A percentile compares a stretch with the other conserved stretches of the same genome.
phyloP scores from a whole-genome alignment of 306 rosid genomes.

The Cucurbita ficifolia region DNA sequence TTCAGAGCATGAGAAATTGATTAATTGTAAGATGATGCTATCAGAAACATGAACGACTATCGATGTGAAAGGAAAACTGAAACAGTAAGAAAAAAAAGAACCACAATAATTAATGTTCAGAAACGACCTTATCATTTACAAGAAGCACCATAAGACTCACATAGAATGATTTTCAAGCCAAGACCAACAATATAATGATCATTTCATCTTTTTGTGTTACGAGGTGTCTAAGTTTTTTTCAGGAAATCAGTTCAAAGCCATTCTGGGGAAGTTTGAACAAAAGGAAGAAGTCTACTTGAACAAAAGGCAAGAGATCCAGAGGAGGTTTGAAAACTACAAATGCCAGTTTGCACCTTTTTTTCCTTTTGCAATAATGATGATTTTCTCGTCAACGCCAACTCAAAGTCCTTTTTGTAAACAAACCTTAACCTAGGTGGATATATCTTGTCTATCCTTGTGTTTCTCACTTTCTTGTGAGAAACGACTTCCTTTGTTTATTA shows the following conservation, averaged over 20 bases:
- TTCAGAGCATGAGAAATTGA: neutral
- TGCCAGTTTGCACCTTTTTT: neutral
- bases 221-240: neutral
- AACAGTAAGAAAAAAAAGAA: neutral
- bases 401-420: neutral
- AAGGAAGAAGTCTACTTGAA: neutral
- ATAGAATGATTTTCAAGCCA: neutral
- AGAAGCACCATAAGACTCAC: neutral
- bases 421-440: neutral
- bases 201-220: neutral
- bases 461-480: neutral
- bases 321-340: neutral
- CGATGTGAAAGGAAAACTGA: neutral
- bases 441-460: neutral
- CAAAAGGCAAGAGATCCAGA: neutral
- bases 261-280: neutral
- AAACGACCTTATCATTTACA: neutral
- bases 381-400: neutral
- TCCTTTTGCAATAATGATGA: neutral
- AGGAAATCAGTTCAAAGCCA: neutral
- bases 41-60: neutral
- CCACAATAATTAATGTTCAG: neutral
- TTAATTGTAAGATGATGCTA: neutral
- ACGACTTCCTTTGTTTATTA: neutral
- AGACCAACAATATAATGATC: neutral